phyloP scores from a whole-genome alignment of 2,329 filamentous ascomycete species.

The Incumbomyces lentus region DNA sequence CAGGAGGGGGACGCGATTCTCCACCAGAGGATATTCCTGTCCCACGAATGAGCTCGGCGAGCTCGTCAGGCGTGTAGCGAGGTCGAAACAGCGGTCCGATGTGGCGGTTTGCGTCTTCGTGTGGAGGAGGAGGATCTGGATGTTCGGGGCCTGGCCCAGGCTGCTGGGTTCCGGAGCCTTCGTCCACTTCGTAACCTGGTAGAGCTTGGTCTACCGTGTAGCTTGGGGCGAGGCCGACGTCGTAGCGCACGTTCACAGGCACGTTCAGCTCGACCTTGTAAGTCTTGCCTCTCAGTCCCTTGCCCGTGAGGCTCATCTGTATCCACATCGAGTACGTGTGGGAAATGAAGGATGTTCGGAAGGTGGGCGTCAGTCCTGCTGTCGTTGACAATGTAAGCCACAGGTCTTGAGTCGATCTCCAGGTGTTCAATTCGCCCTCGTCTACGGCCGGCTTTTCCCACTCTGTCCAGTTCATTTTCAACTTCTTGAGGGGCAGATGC shows the following conservation, averaged over 20 bases:
- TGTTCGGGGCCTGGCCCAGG: constrained; percentile 1
- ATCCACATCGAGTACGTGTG: constrained; percentile 6
- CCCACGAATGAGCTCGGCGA: constrained; percentile 2
- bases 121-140: constrained; percentile 3
- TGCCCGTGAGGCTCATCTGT: constrained; percentile 1
- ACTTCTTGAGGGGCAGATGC: constrained; percentile 3
- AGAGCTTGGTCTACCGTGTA: constrained; percentile 1
- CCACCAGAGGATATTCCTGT: background rate
- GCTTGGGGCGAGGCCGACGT: constrained; percentile 6
- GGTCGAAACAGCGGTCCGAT: background rate
- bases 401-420: constrained; percentile 4
- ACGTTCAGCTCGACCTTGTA: constrained; percentile 7
- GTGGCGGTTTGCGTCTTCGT: background rate
- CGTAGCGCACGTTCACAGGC: constrained; percentile 5
- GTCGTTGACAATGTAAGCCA: constrained; percentile 6
- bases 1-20: background rate
- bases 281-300: constrained; percentile 1
- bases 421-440: background rate
- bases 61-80: constrained; percentile 1
- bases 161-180: constrained; percentile 5
- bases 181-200: constrained; percentile 4
- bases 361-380: constrained; percentile 1
- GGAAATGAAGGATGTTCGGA: constrained; percentile 5
- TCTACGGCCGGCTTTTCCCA: background rate
- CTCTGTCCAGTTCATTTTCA: constrained; percentile 4